Conservation (phyloP, 1,139 yeast species). For the Scheffersomyces stambukii region DNA sequence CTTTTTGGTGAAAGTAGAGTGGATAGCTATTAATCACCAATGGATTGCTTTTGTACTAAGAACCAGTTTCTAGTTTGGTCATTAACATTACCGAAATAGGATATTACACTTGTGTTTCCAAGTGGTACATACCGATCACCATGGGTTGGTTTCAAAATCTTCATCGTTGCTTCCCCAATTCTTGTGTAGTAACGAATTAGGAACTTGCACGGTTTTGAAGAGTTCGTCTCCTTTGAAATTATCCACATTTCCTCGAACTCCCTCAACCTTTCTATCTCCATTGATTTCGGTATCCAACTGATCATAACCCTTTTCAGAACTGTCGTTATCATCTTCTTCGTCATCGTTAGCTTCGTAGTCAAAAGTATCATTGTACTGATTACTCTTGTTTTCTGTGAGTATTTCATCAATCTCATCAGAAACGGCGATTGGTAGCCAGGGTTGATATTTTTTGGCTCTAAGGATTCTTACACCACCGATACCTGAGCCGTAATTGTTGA, state of each 20-base stretch:
- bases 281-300: conserved; percentile 4
- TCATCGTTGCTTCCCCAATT: conserved; percentile 43
- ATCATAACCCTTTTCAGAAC: conserved; percentile 11
- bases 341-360: conserved; percentile 27
- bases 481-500: conserved; percentile 61
- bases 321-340: conserved; percentile 11
- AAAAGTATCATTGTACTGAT: conserved; percentile 29
- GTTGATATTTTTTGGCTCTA: conserved; percentile 52
- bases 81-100: no score
- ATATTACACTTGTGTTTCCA: no score
- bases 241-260: conserved; percentile 7
- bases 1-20: no score
- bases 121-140: no score
- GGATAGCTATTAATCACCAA: no score
- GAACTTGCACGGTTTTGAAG: conserved; percentile 48
- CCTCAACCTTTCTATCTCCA: conserved; percentile 4
- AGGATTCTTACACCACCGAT: conserved; percentile 48
- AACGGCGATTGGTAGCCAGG: conserved; percentile 55
- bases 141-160: conserved; percentile 44
- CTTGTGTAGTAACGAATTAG: conserved; percentile 49
- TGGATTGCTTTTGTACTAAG: no score
- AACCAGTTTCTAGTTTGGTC: no score
- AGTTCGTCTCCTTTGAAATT: conserved; percentile 43
- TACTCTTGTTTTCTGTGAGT: conserved; percentile 27
- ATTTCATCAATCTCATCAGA: conserved; percentile 64